Conservation (phyloP, 352 stramenopile genomes). For the Globisporangium recalcitrans region DNA sequence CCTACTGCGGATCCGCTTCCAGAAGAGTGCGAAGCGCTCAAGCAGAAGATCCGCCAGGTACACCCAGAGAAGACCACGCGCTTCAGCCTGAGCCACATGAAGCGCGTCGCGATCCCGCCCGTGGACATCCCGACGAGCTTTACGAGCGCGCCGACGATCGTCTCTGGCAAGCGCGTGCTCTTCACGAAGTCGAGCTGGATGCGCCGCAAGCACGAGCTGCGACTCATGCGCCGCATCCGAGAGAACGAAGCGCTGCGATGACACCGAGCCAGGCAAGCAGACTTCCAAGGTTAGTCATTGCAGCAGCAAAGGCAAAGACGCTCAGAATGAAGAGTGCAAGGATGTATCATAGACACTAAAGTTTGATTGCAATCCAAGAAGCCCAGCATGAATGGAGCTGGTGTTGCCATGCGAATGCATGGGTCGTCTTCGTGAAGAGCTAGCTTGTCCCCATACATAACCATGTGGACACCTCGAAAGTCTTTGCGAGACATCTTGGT, state of each 20-base stretch:
- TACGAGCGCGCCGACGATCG: constrained; percentile 35
- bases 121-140: constrained; percentile 50
- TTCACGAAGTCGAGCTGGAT: constrained; percentile 2
- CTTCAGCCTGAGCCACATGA: constrained; percentile 60
- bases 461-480: too few species aligned
- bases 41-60: constrained; percentile 44
- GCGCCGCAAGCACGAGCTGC: constrained; percentile 5
- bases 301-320: too few species aligned
- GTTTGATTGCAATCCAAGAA: not conserved
- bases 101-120: constrained; percentile 45
- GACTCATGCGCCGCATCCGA: constrained; percentile 1
- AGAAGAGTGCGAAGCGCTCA: constrained; percentile 43
- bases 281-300: too few species aligned
- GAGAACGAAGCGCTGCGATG: constrained; percentile 4
- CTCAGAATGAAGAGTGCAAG: too few species aligned
- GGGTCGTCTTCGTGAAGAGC: too few species aligned
- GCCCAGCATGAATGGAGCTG: too few species aligned
- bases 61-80: constrained; percentile 38
- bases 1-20: constrained; percentile 25
- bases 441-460: too few species aligned
- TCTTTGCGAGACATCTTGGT: too few species aligned
- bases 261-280: not conserved
- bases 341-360: not conserved
- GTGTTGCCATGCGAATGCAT: too few species aligned
- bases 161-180: constrained; percentile 30